A percentile compares a stretch with the other conserved stretches of the same genome.
phyloP scores from a whole-genome alignment of 202 grass and related monocot species.

The Elaeis oleifera region DNA sequence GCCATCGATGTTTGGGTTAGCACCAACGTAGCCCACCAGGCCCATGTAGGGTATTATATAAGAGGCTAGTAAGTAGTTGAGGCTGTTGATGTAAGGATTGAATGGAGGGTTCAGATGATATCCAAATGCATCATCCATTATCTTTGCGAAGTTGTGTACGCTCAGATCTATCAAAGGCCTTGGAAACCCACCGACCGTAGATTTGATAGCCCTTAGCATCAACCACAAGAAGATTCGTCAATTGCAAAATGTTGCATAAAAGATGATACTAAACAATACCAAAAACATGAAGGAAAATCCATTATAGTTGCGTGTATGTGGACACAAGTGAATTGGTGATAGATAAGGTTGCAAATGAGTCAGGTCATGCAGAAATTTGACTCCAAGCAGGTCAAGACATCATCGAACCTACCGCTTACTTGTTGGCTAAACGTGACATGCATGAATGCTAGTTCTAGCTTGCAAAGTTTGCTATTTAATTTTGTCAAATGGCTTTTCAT shows the following conservation, averaged over 20 bases:
- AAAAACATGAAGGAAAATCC: background rate
- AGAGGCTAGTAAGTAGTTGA: constrained; percentile 48
- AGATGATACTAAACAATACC: background rate
- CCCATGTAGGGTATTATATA: constrained; percentile 72
- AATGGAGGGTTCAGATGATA: constrained; percentile 58
- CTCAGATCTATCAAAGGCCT: constrained; percentile 68
- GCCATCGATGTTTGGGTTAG: constrained; percentile 54
- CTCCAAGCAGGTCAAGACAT: no score
- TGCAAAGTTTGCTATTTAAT: no score
- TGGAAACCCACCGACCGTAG: constrained; percentile 39
- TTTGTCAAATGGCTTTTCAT: no score
- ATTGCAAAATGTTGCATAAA: background rate
- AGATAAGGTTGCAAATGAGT: no score
- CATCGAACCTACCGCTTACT: no score
- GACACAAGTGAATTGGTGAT: background rate
- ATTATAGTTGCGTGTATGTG: background rate
- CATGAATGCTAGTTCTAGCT: no score
- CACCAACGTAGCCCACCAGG: constrained; percentile 56
- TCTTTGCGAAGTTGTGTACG: constrained; percentile 35
- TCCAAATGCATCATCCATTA: constrained; percentile 65
- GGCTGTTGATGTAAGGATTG: constrained; percentile 44
- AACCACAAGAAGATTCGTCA: background rate
- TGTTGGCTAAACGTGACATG: no score
- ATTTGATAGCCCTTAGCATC: constrained; percentile 41
- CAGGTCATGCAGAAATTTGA: no score